phyloP scores from a whole-genome alignment of 768 basidiomycete genomes.

The Psilocybe tampanensis region DNA sequence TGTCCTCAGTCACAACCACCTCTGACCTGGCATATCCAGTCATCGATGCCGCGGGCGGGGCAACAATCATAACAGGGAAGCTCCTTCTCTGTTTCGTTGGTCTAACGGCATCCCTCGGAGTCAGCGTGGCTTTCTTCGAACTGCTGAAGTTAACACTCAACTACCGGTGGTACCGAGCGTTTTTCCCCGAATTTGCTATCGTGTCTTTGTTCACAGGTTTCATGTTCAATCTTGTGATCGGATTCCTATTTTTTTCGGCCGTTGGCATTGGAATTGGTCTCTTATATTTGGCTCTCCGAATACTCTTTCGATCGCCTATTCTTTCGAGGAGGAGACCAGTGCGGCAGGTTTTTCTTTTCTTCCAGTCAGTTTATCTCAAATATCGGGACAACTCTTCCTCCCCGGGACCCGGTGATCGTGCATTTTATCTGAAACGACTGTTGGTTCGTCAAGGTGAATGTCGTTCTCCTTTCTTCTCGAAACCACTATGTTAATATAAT shows the following conservation, averaged over 20 bases:
- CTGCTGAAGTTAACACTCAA: neutral
- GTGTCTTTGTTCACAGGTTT: neutral
- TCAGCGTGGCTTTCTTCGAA: neutral
- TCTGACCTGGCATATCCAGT: neutral
- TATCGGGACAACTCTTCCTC: neutral
- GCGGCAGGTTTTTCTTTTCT: neutral
- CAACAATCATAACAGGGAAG: neutral
- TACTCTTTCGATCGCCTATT: neutral
- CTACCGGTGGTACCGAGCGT: neutral
- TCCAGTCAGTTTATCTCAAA: neutral
- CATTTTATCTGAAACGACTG: neutral
- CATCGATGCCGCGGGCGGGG: neutral
- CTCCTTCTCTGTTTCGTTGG: neutral
- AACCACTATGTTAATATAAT: neutral
- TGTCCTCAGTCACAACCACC: neutral
- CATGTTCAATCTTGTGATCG: neutral
- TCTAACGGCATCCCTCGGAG: neutral
- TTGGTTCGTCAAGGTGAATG: neutral
- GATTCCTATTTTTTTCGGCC: neutral
- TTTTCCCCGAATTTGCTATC: neutral
- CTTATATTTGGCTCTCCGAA: neutral
- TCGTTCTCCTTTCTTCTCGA: neutral
- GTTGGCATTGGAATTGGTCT: neutral
- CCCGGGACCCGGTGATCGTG: neutral
- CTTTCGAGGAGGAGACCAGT: neutral